Base-by-base conservation (phyloP, 768 basidiomycete genomes). In the Leccinellum luteum region DNA sequence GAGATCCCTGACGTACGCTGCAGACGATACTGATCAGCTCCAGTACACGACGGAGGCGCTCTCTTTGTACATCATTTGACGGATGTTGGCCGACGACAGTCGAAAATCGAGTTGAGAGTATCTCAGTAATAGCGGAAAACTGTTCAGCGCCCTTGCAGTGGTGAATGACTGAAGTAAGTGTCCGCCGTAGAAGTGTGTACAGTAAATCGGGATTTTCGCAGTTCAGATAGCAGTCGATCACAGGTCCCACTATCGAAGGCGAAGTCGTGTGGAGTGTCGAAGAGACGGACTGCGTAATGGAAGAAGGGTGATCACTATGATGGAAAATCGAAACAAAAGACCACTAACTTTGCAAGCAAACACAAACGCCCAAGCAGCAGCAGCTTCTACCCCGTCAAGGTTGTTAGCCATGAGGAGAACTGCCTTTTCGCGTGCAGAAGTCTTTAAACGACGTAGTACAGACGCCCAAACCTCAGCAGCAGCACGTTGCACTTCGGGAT, bases 391-490 rank as follows among this genome's bases (percentile, higher is more conserved):
- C 6, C 75, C 79, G 14, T 74, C 77, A 9, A 82, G 69, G 55
- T 80, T 76, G 30, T 75, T 71, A 2, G 79, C 79, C 66, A 95
- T 75, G 14, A 90, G 57, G 3, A 66, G 62, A 5, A 92, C 78
- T 0, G 85, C 82, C 48, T 78, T 76, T 53, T 81, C 82, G 30
- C 89, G 76, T 8, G 79, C 77, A 13, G 80, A 77, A 2, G 75
- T 73, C 69, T 91, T 90, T 52, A 94, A 73, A 62, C 90, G 80
- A 50, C 94, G 78, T 44, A 96, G 65, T 0, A 88, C 80, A 1
- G 83, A 84, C 0, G 86, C 91, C 95, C 92, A 97, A 4, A 92
- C 91, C 66, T 97, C 93, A 0, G 92, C 88, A 10, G 90, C 80
- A 1, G 89, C 85, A 25, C 89, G 76, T 66, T 89, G 89, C 3